phyloP scores from a whole-genome alignment of 768 basidiomycete genomes.

The Suillus brevipes region DNA sequence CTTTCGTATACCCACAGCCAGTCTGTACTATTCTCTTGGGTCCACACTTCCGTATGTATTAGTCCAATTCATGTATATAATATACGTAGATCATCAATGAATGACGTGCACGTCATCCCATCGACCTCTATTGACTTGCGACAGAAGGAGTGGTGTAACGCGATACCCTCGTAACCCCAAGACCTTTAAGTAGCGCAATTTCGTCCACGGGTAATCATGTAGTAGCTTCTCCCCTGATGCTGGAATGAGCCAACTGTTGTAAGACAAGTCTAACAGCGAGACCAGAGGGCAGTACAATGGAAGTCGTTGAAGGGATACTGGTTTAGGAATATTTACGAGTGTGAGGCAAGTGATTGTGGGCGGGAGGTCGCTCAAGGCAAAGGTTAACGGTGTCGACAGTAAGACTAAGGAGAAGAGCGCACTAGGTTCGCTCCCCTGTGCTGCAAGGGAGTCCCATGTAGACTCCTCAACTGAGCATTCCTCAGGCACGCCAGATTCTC shows the following conservation, averaged over 20 bases:
- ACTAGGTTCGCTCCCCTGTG: slow-evolving; percentile 32
- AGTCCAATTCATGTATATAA: slow-evolving; percentile 10
- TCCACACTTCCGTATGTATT: slow-evolving; percentile 25
- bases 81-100: slow-evolving; percentile 25
- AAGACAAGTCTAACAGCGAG: slow-evolving; percentile 65
- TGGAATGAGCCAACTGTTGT: slow-evolving; percentile 48
- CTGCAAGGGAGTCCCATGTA: slow-evolving; percentile 43
- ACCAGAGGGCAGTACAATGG: slow-evolving; percentile 63
- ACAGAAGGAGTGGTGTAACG: slow-evolving; percentile 42
- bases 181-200: slow-evolving; percentile 52
- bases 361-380: slow-evolving; percentile 49
- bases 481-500: not conserved
- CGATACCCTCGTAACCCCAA: slow-evolving; percentile 59
- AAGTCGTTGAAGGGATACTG: slow-evolving; percentile 56
- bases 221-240: slow-evolving; percentile 35
- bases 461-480: slow-evolving; percentile 7
- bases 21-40: slow-evolving; percentile 7
- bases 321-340: slow-evolving; percentile 50
- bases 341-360: slow-evolving; percentile 65
- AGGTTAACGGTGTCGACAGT: slow-evolving; percentile 47
- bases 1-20: slow-evolving; percentile 9
- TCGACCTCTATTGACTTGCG: slow-evolving; percentile 55
- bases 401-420: slow-evolving; percentile 50
- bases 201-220: slow-evolving; percentile 57
- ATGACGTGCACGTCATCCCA: slow-evolving; percentile 66